Evolutionary conservation across 1,139 yeast genomes (phyloP).

Genomic region (Blastobotrys raffinosifermentans): DNA sequence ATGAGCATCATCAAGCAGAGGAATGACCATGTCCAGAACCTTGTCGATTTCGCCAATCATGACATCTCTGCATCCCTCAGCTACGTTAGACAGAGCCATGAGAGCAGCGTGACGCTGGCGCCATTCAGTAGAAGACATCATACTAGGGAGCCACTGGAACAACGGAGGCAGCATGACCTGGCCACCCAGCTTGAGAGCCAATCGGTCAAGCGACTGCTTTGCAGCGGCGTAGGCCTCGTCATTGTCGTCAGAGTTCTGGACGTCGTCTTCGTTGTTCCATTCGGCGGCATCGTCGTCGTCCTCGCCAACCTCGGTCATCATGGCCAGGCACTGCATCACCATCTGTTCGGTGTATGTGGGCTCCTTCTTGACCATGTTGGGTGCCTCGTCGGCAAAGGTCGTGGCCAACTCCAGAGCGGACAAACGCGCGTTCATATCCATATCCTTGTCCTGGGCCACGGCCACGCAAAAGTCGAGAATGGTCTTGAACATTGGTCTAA

Average conservation of each 20-base stretch:
- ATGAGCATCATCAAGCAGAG: slow-evolving; percentile 74
- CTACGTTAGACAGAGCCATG: slow-evolving; percentile 95
- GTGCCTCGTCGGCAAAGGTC: slow-evolving; percentile 88
- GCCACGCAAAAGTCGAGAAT: slow-evolving; percentile 78
- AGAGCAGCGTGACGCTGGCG: slow-evolving; percentile 94
- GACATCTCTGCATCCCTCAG: slow-evolving; percentile 94
- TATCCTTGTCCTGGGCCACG: slow-evolving; percentile 72
- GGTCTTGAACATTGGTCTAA: slow-evolving; percentile 81
- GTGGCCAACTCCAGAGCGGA: slow-evolving; percentile 85
- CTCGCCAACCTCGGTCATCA: slow-evolving; percentile 90
- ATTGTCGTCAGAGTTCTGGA: slow-evolving; percentile 73
- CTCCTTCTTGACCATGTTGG: slow-evolving; percentile 87
- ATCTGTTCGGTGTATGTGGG: slow-evolving; percentile 65
- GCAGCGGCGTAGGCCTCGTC: slow-evolving; percentile 90
- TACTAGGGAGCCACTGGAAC: slow-evolving; percentile 77
- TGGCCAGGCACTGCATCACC: slow-evolving; percentile 65
- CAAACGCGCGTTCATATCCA: slow-evolving; percentile 74
- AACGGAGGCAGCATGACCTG: slow-evolving; percentile 77
- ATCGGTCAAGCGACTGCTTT: slow-evolving; percentile 87
- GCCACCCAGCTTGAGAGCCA: slow-evolving; percentile 78
- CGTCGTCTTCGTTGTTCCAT: slow-evolving; percentile 80
- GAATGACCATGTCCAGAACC: slow-evolving; percentile 76
- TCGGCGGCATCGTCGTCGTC: slow-evolving; percentile 78
- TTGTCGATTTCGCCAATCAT: slow-evolving; percentile 75
- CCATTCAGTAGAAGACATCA: slow-evolving; percentile 76